A percentile compares a stretch with the other conserved stretches of the same genome.
Evolutionary conservation across 163 green algal genomes (phyloP).

Genomic region (Prototheca cutis): DNA sequence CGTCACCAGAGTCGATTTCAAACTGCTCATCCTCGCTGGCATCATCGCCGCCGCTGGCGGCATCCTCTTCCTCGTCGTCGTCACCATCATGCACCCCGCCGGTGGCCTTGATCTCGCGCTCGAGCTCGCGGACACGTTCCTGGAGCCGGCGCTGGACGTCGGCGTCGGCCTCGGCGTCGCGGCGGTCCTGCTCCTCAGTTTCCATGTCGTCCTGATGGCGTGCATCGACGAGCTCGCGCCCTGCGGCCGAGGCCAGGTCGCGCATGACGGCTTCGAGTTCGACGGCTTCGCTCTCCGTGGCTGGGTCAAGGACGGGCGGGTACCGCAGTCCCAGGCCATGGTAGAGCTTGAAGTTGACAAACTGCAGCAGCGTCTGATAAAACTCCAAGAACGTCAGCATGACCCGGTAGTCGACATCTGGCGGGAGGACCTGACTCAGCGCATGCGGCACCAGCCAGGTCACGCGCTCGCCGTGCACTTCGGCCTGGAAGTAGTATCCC

Average conservation of each 20-base stretch:
- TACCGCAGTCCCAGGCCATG: conserved; percentile 65
- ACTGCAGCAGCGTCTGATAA: conserved; percentile 74
- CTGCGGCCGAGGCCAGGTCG: conserved; percentile 36
- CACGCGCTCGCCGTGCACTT: conserved; percentile 78
- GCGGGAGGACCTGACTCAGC: conserved; percentile 74
- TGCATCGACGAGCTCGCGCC: neutral
- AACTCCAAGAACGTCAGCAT: conserved; percentile 99
- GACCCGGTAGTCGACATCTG: conserved; percentile 93
- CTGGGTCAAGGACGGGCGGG: conserved; percentile 70
- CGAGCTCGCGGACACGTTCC: conserved; percentile 14
- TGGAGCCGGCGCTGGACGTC: conserved; percentile 17
- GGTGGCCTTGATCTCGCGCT: conserved; percentile 9
- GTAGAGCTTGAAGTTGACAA: conserved; percentile 98
- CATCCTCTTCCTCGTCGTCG: conserved; percentile 11
- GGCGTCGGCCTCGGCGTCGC: conserved; percentile 7
- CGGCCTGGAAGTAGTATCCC: conserved; percentile 76
- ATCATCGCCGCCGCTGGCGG: conserved; percentile 14
- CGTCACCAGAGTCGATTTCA: conserved; percentile 10
- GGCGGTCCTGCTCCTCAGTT: conserved; percentile 12
- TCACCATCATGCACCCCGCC: conserved; percentile 14
- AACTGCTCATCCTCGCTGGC: conserved; percentile 7
- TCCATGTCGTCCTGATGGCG: too few species aligned
- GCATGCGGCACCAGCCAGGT: conserved; percentile 95
- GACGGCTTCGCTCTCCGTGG: conserved; percentile 65
- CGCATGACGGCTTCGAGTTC: conserved; percentile 71